Evolutionary conservation across 2,329 filamentous ascomycete genomes (phyloP).

Genomic region (Ceratocystis colombiana): DNA sequence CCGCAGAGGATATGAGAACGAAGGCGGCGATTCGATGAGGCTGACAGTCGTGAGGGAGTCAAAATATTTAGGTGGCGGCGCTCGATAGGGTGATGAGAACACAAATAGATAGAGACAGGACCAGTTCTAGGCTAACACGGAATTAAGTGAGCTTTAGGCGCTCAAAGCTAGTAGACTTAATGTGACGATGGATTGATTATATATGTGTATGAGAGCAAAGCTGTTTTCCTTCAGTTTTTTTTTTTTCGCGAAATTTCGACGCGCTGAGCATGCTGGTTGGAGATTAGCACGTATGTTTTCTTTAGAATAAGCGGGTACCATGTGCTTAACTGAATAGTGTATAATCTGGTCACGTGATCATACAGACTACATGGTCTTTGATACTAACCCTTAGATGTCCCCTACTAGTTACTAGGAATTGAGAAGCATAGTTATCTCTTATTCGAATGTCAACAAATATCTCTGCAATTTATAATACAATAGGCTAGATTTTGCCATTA

Average conservation of each 20-base stretch:
- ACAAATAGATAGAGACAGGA: background rate
- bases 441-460: background rate
- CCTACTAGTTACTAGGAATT: background rate
- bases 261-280: background rate
- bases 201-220: background rate
- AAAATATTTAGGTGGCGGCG: too few relatives aligned
- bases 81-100: too few relatives aligned
- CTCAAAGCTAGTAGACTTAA: background rate
- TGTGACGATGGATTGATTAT: background rate
- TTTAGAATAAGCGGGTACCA: background rate
- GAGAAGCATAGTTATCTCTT: background rate
- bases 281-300: background rate
- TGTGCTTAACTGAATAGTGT: background rate
- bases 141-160: background rate
- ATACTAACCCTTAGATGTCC: background rate
- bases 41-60: too few relatives aligned
- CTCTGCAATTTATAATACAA: too few relatives aligned
- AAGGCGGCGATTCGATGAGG: background rate
- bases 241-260: slow-evolving; percentile 19
- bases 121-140: too few relatives aligned
- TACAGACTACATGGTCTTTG: too few relatives aligned
- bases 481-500: too few relatives aligned
- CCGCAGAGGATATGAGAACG: background rate
- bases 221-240: background rate
- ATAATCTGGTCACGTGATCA: background rate